A percentile compares a stretch with the other conserved stretches of the same genome.
phyloP scores from a whole-genome alignment of 495 filamentous ascomycete genomes.

The Penicillium subrubescens region DNA sequence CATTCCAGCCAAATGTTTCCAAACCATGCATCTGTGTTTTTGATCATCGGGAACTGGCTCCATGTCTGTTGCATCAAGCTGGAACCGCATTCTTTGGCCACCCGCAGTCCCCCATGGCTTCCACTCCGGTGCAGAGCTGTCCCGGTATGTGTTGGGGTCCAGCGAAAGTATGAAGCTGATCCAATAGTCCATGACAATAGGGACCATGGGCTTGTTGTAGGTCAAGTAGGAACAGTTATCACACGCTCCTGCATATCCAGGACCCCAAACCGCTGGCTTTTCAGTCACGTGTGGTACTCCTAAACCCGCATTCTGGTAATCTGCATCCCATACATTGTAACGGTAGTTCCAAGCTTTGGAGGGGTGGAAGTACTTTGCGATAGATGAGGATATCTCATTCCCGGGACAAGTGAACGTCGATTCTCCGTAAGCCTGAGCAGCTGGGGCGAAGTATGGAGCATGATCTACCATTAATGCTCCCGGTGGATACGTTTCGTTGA shows the following conservation, averaged over 20 bases:
- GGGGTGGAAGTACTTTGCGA: constrained; percentile 36
- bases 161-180: neutral
- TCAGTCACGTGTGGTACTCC: neutral
- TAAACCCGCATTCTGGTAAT: neutral
- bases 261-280: neutral
- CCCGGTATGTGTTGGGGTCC: neutral
- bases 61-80: constrained; percentile 55
- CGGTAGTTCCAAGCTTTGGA: constrained; percentile 4
- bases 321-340: neutral
- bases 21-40: constrained; percentile 4
- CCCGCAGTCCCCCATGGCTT: constrained; percentile 24
- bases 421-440: constrained; percentile 59
- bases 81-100: constrained; percentile 37
- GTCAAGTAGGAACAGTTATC: neutral
- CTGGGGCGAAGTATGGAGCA: neutral
- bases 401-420: constrained; percentile 64
- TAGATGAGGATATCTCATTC: constrained; percentile 31
- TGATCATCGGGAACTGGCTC: constrained; percentile 47
- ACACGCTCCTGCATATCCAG: neutral
- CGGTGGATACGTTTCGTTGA: neutral
- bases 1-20: neutral
- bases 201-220: neutral
- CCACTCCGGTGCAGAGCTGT: constrained; percentile 39
- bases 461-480: neutral
- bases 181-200: constrained; percentile 2